Percentiles rank a stretch among this genome's conserved stretches.
Evolutionary conservation across 805 yeast species (phyloP).

Genomic region (Saccharomycopsis fibuligera): DNA sequence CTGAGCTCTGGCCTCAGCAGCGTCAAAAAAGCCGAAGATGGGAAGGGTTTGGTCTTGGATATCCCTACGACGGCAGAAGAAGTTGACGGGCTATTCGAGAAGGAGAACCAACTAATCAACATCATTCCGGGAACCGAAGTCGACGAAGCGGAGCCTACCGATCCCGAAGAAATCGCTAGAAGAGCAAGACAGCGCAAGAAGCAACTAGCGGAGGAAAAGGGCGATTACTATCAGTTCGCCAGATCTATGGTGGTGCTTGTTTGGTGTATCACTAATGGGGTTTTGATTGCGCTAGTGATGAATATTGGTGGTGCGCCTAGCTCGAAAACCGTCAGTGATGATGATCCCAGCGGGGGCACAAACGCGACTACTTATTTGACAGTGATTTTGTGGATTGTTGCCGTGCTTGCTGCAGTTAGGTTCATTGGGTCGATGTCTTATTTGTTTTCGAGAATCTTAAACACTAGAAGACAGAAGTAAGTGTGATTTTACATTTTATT

Average conservation of each 20-base stretch:
- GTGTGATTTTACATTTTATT: not conserved
- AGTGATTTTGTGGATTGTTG: conserved; percentile 56
- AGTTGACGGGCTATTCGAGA: conserved; percentile 44
- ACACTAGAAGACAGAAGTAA: not conserved
- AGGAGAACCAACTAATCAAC: conserved; percentile 27
- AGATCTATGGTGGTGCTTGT: conserved; percentile 83
- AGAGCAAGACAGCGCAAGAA: conserved; percentile 26
- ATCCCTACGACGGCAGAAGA: conserved; percentile 43
- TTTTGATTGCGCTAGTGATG: conserved; percentile 74
- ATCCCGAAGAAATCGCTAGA: conserved; percentile 20
- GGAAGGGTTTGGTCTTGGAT: conserved; percentile 47
- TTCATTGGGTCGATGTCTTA: conserved; percentile 48
- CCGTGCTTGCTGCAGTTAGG: conserved; percentile 52
- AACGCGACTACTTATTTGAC: conserved; percentile 40
- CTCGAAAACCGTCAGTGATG: conserved; percentile 21
- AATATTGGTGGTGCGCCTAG: conserved; percentile 66
- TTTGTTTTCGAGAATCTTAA: conserved; percentile 30
- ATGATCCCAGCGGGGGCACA: conserved; percentile 28
- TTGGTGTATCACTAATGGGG: conserved; percentile 85
- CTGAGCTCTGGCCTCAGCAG: conserved; percentile 46
- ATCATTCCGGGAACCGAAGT: conserved; percentile 41
- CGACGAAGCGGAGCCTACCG: conserved; percentile 42
- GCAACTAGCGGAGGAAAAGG: conserved; percentile 29
- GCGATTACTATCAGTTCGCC: conserved; percentile 69
- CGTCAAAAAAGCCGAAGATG: conserved; percentile 47